A percentile compares a stretch with the other conserved stretches of the same genome.
Evolutionary conservation across 768 basidiomycete genomes (phyloP).

Genomic region (Asterophora parasitica): DNA sequence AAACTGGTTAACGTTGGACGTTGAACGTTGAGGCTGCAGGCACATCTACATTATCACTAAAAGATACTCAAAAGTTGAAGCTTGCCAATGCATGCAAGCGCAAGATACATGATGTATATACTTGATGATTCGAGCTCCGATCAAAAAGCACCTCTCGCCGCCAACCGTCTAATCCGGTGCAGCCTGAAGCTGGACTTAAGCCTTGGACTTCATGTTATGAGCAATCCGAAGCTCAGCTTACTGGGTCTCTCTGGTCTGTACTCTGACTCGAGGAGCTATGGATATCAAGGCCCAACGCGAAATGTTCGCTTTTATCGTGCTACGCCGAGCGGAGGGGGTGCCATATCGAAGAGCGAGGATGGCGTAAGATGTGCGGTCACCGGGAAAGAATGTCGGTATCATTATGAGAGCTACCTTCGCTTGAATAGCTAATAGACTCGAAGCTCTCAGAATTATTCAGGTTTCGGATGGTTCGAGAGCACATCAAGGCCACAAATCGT

Average conservation of each 20-base stretch:
- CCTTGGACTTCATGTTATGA: slow-evolving; percentile 2
- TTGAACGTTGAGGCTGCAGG: too few species aligned
- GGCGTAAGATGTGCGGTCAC: slow-evolving; percentile 65
- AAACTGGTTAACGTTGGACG: too few species aligned
- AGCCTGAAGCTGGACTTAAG: too few species aligned
- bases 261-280: slow-evolving; percentile 38
- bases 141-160: too few species aligned
- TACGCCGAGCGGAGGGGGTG: slow-evolving; percentile 57
- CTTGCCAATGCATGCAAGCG: too few species aligned
- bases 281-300: slow-evolving; percentile 38
- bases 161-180: too few species aligned
- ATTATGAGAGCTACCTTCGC: neutral
- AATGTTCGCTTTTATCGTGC: slow-evolving; percentile 59
- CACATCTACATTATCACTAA: too few species aligned
- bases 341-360: slow-evolving; percentile 66
- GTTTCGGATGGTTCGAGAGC: slow-evolving; percentile 44
- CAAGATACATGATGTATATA: too few species aligned
- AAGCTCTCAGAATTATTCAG: slow-evolving; percentile 59
- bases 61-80: too few species aligned
- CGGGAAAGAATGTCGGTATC: slow-evolving; percentile 63
- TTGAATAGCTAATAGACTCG: slow-evolving; percentile 1
- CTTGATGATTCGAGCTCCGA: too few species aligned
- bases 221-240: slow-evolving; percentile 6
- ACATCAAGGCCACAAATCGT: slow-evolving; percentile 44
- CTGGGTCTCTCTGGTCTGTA: slow-evolving; percentile 19